A percentile compares a stretch with the other conserved stretches of the same genome.
Evolutionary conservation across 768 basidiomycete genomes (phyloP).

Genomic region (Boletus eberwhitei): DNA sequence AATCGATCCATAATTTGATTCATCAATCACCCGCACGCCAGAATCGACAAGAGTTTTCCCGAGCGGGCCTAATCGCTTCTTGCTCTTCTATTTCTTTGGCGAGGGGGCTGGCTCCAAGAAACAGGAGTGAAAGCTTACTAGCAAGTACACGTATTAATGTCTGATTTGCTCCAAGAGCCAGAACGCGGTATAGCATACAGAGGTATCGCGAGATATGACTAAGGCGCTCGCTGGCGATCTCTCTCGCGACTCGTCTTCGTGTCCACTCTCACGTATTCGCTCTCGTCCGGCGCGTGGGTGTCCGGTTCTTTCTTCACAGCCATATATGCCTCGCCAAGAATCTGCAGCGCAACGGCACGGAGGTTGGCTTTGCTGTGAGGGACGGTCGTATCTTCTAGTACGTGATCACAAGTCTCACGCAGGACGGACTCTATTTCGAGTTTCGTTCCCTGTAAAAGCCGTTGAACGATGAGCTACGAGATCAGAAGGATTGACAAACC

Average conservation of each 20-base stretch:
- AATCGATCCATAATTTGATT: background rate
- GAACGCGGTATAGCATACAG: constrained; percentile 8
- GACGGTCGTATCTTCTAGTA: constrained; percentile 58
- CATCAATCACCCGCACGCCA: background rate
- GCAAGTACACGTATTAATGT: background rate
- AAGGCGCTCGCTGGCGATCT: constrained; percentile 29
- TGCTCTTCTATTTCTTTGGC: background rate
- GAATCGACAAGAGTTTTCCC: no score
- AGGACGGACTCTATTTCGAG: constrained; percentile 88
- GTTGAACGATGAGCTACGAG: background rate
- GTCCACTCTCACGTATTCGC: constrained; percentile 81
- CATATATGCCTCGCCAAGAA: constrained; percentile 78
- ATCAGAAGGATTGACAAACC: constrained; percentile 36
- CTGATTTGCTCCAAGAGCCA: constrained; percentile 1
- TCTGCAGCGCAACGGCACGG: constrained; percentile 78
- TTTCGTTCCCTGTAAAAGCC: constrained; percentile 66
- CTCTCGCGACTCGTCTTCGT: constrained; percentile 61
- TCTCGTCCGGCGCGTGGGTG: constrained; percentile 46
- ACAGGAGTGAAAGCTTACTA: background rate
- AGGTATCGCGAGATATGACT: background rate
- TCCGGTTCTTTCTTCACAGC: constrained; percentile 62
- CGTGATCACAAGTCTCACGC: constrained; percentile 82
- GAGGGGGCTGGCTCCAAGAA: background rate
- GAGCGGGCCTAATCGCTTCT: background rate
- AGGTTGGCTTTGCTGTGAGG: constrained; percentile 57